Conservation (phyloP, 2,329 filamentous ascomycete species). For the Conoideocrella luteorostrata region DNA sequence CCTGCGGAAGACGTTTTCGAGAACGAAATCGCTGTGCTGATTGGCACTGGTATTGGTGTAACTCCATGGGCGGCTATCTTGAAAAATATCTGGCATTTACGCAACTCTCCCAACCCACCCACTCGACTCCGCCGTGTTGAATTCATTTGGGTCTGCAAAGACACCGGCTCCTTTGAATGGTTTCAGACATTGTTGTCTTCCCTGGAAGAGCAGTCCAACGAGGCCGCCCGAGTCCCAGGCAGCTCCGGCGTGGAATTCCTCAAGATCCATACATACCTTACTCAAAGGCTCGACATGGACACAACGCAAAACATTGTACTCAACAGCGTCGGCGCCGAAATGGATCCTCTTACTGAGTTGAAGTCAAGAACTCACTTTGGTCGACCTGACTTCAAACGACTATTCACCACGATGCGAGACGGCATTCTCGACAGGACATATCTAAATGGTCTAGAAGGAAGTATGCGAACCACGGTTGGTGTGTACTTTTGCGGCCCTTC, state of each 20-base stretch:
- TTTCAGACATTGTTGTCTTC: slow-evolving; percentile 91
- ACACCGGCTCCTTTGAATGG: slow-evolving; percentile 96
- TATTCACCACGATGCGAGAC: slow-evolving; percentile 80
- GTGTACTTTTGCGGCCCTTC: slow-evolving; percentile 98
- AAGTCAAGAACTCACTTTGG: slow-evolving; percentile 90
- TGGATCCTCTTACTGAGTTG: slow-evolving; percentile 89
- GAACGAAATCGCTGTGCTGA: slow-evolving; percentile 80
- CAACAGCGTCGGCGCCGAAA: slow-evolving; percentile 81
- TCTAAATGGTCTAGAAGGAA: slow-evolving; percentile 71
- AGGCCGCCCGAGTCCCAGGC: slow-evolving; percentile 60
- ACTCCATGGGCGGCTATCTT: slow-evolving; percentile 82
- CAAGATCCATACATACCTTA: slow-evolving; percentile 96
- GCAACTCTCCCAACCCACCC: slow-evolving; percentile 82
- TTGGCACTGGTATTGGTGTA: slow-evolving; percentile 81
- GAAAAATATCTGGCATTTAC: slow-evolving; percentile 98
- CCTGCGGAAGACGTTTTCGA: slow-evolving; percentile 97
- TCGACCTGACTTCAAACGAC: slow-evolving; percentile 75
- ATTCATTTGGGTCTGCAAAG: slow-evolving; percentile 98
- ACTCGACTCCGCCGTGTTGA: slow-evolving; percentile 87
- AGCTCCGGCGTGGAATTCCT: slow-evolving; percentile 76
- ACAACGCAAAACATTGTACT: slow-evolving; percentile 95
- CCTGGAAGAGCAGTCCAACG: slow-evolving; percentile 77
- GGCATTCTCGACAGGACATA: slow-evolving; percentile 83
- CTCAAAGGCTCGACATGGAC: slow-evolving; percentile 85
- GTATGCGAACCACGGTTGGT: slow-evolving; percentile 76